Evolutionary conservation across 2,329 filamentous ascomycete species (phyloP), one percentile per base, ranked within the genome.

Genomic region (Botrytis pseudocinerea): DNA sequence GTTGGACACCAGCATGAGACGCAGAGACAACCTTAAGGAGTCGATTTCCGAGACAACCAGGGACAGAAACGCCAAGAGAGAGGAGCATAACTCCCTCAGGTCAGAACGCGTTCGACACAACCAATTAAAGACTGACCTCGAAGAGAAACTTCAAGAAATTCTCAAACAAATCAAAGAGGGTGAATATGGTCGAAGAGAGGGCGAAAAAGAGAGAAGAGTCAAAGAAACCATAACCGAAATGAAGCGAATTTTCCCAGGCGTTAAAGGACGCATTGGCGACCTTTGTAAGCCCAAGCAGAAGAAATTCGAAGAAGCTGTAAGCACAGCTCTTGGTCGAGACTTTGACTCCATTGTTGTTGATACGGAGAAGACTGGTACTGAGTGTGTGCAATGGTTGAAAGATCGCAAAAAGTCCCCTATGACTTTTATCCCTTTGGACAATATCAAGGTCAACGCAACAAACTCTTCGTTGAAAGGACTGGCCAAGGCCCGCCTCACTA

Each of bases 241-340:
- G 79, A 97, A 97, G 82, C 92, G 94, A 70, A 92, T 97, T 76
- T 97, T 94, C 78, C 93, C 94, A 1, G 95, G 95, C 64, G 95
- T 99, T 62, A 93, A 93, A 77, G 96, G 96, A 32, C 91, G 95
- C 63, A 89, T 98, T 63, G 93, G 94, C 75, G 94, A 97, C 76
- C 88, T 99, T 60, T 98, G 96, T 84, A 95, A 93, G 77, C 95
- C 96, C 1, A 98, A 98, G 82, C 94, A 98, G 84, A 98, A 97
- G 83, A 98, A 98, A 82, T 99, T 91, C 79, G 93, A 96, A 76
- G 93, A 96, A 77, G 96, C 96, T 63, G 93, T 99, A 76, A 94
- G 93, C 78, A 97, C 94, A 35, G 94, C 97, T 10, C 88, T 99
- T 6, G 96, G 96, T 69, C 90, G 93, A 71, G 93, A 98, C 80